A percentile compares a stretch with the other conserved stretches of the same genome.
These are phyloP conservation scores for Boletus subparvulus DNA, from an alignment of 768 basidiomycete genomes.

Conservation along the genomic window DNA sequence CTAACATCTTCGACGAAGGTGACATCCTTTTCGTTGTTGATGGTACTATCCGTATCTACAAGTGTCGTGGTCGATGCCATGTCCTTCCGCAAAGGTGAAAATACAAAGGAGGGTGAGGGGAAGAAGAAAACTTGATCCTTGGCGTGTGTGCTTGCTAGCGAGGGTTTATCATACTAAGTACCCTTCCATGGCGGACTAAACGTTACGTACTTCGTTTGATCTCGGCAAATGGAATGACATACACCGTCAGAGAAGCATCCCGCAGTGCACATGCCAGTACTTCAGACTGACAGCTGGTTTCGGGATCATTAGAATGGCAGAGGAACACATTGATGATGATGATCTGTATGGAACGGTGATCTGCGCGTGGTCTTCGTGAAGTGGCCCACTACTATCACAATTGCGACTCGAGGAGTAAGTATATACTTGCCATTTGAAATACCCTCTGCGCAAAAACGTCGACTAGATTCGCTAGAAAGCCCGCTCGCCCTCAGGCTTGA, in stretches of 20 bases:
- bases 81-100: neutral
- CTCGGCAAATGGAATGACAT: neutral
- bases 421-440: no score
- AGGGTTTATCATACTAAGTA: neutral
- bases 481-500: no score
- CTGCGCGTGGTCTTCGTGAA: no score
- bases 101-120: constrained; percentile 4
- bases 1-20: neutral
- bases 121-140: neutral
- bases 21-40: constrained; percentile 12
- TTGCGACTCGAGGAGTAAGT: no score
- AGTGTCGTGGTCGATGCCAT: constrained; percentile 16
- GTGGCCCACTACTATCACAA: no score
- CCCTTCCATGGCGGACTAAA: neutral
- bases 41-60: neutral
- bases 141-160: neutral
- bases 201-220: neutral
- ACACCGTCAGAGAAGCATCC: neutral
- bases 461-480: no score
- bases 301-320: no score
- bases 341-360: no score
- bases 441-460: no score
- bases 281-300: no score
- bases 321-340: no score
- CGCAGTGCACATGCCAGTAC: no score